Base-by-base conservation (phyloP, 2,329 filamentous ascomycete genomes). In the Cercospora beticola region DNA sequence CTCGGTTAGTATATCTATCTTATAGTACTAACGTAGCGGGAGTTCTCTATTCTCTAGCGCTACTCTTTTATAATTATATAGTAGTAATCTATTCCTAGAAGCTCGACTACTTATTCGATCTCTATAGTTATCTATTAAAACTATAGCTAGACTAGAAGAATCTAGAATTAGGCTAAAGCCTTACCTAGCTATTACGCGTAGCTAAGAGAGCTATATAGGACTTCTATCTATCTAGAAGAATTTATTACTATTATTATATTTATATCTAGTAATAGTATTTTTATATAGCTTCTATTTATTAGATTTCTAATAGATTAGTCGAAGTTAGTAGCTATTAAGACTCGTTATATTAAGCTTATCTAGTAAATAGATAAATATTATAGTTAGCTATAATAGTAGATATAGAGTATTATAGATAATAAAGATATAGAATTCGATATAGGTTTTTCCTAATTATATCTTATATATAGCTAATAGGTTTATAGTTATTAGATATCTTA, bases 401-500 rank as follows among this genome's bases (percentile, higher is more conserved):
- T 63, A 10, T 43, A 63, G 30, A 63, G 61, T 14, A 49, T 63
- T 7, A 26, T 63, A 5, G 61, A 63, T 14, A 43, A 63, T 54
- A 4, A 54, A 49, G 57, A 30, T 33, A 28, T 60, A 8, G 31
- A 40, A 21, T 60, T 60, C 18, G 57, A 60, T 21, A 14, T 60
- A 5, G 28, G 57, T 31, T 40, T 56, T 8, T 28, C 21, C 49
- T 8, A 23, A 56, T 30, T 4, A 26, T 21, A 16, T 9, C 21
- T 26, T 23, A 9, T 2, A 30, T 60, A 9, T 30, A 14, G 28
- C 28, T 40, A 9, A 60, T 16, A 60, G 12, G 57, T 21, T 33
- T 60, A 28, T 28, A 63, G 61, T 40, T 63, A 14, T 31, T 63
- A 10, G 61, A 63, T 63, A 54, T 63, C 14, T 63, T 23, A 16